Base-by-base conservation (phyloP, 1,284 basidiomycete genomes). In the Chondrostereum purpureum region DNA sequence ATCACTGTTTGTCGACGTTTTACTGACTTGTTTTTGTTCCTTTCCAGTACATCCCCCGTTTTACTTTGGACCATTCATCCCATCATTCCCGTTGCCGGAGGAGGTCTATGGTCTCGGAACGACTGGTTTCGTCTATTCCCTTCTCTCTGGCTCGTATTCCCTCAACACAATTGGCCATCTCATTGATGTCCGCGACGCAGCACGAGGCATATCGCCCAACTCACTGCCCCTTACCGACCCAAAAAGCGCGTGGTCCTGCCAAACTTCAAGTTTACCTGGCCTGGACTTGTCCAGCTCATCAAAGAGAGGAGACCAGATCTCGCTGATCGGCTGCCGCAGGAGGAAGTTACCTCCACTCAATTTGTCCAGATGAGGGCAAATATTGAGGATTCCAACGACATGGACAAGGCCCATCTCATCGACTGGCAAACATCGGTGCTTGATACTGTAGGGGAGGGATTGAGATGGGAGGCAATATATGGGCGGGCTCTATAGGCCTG, bases 171-270 rank as follows among this genome's bases (percentile, higher is more conserved):
- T 45, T 24, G 43, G 39, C 17, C 44, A 49, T 14, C 20, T 45
- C 37, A 35, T 49, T 16, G 47, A 49, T 24, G 47, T 49, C 10
- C 47, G 47, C 13, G 39, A 49, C 34, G 33, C 31, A 14, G 47
- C 47, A 12, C 33, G 36, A 21, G 47, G 4, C 47, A 49, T 18
- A 27, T 45, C 10, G 17, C 38, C 12, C 43, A 43, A 3, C 34
- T 49, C 5, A 16, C 33, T 27, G 40, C 39, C 10, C 44, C 47
- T 16, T 10, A 33, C 11, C 39, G 44, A 38, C 33, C 40, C 18
- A 49, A 49, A 20, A 4, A 44, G 27, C 34, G 45, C 23, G 43
- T 49, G 24, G 34, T 49, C 13, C 0, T 16, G 2, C 27, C 22
- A 8, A 33, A 22, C 10, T 24, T 19, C 13, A 45, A 19, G 4